Conservation (phyloP, 2,329 filamentous ascomycete genomes). For the Curvularia lunata region DNA sequence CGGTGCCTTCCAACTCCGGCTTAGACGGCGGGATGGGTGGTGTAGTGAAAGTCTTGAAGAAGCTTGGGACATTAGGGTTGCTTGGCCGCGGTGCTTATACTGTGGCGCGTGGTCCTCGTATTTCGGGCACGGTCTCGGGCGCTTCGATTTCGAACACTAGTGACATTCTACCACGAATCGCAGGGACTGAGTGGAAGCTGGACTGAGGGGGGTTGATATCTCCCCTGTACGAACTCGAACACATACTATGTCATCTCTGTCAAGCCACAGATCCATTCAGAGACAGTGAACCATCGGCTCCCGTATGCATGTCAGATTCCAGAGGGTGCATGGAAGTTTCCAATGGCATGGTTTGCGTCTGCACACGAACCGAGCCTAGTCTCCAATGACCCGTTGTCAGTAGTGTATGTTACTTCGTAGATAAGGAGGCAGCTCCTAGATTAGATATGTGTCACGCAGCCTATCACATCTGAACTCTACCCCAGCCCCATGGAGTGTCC, state of each 20-base stretch:
- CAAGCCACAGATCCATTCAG: not conserved
- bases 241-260: not conserved
- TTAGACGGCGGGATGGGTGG: not conserved
- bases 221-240: not conserved
- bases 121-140: not conserved
- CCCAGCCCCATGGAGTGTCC: not conserved
- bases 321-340: not conserved
- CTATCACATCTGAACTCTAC: not conserved
- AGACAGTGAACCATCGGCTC: not conserved
- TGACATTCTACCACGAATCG: not conserved
- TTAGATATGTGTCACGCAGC: not conserved
- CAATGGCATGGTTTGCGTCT: not conserved
- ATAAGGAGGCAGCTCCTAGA: not conserved
- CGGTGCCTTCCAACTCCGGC: not conserved
- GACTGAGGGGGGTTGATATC: not conserved
- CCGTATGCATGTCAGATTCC: not conserved
- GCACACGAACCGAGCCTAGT: not conserved
- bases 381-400: not conserved
- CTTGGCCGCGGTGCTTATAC: not conserved
- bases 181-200: not conserved
- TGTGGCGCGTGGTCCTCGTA: not conserved
- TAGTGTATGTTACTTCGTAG: not conserved
- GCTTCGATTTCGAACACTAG: not conserved
- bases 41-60: not conserved
- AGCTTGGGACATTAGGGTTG: not conserved